Evolutionary conservation across 148 eudicot species (phyloP).

Genomic region (Salicornia ramosissima): DNA sequence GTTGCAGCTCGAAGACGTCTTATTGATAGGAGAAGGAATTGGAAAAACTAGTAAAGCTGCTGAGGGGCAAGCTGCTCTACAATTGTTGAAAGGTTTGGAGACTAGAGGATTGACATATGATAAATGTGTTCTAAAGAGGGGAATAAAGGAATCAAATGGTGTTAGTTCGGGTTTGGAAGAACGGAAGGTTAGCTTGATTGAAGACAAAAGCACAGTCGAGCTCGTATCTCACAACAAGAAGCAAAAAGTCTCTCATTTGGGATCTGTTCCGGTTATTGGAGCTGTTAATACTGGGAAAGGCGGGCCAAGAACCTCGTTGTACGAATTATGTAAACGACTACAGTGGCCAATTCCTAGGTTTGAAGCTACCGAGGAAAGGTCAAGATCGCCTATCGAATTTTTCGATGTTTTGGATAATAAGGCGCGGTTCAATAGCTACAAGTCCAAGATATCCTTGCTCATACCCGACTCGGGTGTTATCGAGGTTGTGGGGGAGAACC

Average conservation of each 20-base stretch:
- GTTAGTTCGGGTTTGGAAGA: conserved; percentile 8
- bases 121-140: conserved; percentile 34
- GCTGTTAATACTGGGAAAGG: conserved; percentile 66
- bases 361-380: conserved; percentile 48
- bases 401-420: conserved; percentile 46
- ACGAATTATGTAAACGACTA: conserved; percentile 53
- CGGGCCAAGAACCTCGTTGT: conserved; percentile 65
- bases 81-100: conserved; percentile 60
- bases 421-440: conserved; percentile 45
- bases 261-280: conserved; percentile 37
- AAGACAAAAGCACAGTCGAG: background rate
- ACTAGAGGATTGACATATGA: conserved; percentile 51
- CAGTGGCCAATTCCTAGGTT: conserved; percentile 89
- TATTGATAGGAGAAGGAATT: conserved; percentile 57
- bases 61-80: conserved; percentile 78
- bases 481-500: conserved; percentile 46
- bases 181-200: conserved; percentile 8
- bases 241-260: conserved; percentile 33
- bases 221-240: conserved; percentile 29
- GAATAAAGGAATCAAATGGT: conserved; percentile 32
- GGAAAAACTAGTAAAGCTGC: conserved; percentile 64
- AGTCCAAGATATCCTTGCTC: conserved; percentile 53
- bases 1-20: conserved; percentile 53
- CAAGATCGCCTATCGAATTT: conserved; percentile 55
- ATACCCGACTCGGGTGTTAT: conserved; percentile 62